Evolutionary conservation across 2,329 filamentous ascomycete genomes (phyloP), one percentile per base, ranked within the genome.

Genomic region (Harringtonia lauricola): DNA sequence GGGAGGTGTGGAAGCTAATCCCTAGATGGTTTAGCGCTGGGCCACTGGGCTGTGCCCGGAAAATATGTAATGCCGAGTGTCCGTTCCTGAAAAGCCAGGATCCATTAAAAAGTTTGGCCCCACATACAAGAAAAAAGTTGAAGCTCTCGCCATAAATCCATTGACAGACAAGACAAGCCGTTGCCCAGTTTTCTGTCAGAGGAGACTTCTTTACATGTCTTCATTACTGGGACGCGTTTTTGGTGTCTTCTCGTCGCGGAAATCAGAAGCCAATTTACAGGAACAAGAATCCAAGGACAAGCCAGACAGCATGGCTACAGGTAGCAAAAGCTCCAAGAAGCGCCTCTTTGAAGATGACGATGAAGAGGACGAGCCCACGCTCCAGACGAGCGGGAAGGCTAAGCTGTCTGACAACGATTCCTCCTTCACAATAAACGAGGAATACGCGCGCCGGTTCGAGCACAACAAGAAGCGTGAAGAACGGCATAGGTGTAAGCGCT

Each of bases 391-490:
- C 24, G 10, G 24, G 7, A 10, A 5, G 1, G 8, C 18, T 35
- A 64, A 42, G 56, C 61, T 52, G 55, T 56, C 51, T 57, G 55
- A 57, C 24, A 52, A 59, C 31, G 61, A 62, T 2, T 43, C 47
- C 1, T 35, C 47, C 26, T 74, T 96, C 60, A 88, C 84, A 59
- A 81, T 98, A 63, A 96, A 98, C 63, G 72, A 88, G 59, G 86
- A 94, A 42, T 98, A 82, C 61, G 92, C 92, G 36, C 79, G 76
- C 53, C 75, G 86, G 34, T 96, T 95, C 55, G 92, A 98, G 62
- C 76, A 96, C 66, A 98, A 98, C 67, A 95, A 96, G 69, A 95
- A 95, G 67, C 78, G 90, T 46, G 89, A 94, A 59, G 92, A 98
- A 60, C 68, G 79, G 50, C 81, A 88, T 15, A 73, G 76, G 57